These are phyloP conservation scores for Taphrina deformans DNA, from an alignment of 1,139 yeast genomes.

Conservation along the genomic window DNA sequence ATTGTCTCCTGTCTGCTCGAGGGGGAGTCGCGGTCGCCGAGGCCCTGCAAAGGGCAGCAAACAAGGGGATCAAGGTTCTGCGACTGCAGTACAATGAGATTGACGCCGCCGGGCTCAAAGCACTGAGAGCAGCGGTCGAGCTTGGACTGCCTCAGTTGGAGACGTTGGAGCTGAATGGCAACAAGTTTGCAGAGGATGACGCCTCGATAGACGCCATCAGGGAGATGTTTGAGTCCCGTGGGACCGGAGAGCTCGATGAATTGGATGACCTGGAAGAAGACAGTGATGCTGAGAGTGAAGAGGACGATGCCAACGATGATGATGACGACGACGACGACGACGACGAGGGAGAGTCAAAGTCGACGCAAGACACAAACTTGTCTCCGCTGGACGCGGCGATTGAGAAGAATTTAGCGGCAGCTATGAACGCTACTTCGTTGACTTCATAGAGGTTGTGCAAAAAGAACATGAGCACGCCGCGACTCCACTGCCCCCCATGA, in stretches of 20 bases:
- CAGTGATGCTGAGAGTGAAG: conserved; percentile 82
- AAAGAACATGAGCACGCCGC: background rate
- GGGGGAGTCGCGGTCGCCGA: conserved; percentile 59
- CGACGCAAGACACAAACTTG: conserved; percentile 47
- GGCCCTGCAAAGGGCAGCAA: conserved; percentile 44
- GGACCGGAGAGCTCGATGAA: conserved; percentile 81
- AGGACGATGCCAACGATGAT: conserved; percentile 66
- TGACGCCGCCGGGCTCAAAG: conserved; percentile 61
- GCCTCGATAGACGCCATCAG: conserved; percentile 57
- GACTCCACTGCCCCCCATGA: no score
- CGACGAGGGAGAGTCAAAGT: conserved; percentile 45
- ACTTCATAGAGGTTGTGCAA: background rate
- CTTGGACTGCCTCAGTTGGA: conserved; percentile 62
- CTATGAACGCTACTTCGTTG: conserved; percentile 12
- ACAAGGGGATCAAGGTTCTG: conserved; percentile 55
- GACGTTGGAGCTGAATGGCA: conserved; percentile 83
- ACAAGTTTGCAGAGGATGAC: conserved; percentile 79
- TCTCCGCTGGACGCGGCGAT: conserved; percentile 55
- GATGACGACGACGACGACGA: conserved; percentile 59
- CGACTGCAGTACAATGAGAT: conserved; percentile 89
- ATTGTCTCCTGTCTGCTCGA: conserved; percentile 75
- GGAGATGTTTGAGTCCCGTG: conserved; percentile 68
- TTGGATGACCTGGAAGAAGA: conserved; percentile 91
- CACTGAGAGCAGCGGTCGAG: conserved; percentile 57
- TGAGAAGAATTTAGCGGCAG: conserved; percentile 43